Base-by-base conservation (phyloP, 345 rosid genomes). In the Aquilaria malaccensis region DNA sequence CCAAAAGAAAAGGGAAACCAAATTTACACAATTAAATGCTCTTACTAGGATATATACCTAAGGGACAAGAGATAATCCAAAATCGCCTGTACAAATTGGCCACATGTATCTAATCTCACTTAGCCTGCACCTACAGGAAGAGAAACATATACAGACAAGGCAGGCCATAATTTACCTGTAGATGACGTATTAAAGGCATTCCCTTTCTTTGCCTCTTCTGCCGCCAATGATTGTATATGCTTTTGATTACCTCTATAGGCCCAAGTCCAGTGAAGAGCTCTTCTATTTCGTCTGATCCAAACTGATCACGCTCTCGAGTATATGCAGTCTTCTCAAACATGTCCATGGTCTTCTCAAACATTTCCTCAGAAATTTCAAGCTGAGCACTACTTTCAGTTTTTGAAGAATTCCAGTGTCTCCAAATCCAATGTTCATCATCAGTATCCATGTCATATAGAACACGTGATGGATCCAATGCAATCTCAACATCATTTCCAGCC, bases 391-490 rank as follows among this genome's bases (percentile, higher is more conserved):
- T 37, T 37, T 70, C 76, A 70, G 72, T 63, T 73, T 69, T 76
- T 30, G 79, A 74, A 69, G 81, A 72, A 60, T 63, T 71, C 48
- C 30, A 49, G 53, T 71, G 69, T 73, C 73, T 74, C 56, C 68
- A 58, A 47, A 87, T 60, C 83, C 83, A 87, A 76, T 65, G 70
- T 67, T 90, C 97, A 74, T 90, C 97, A 54, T 87, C 97, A 60
- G 85, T 90, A 74, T 90, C 97, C 86, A 90, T 85, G 76, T 90
- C 97, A 78, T 90, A 90, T 51, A 87, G 63, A 64, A 83, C 80
- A 65, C 77, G 83, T 10, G 75, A 77, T 61, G 95, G 87, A 71
- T 85, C 58, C 81, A 90, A 71, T 67, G 93, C 97, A 92, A 90
- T 83, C 74, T 90, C 91, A 59, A 85, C 83, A 79, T 90, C 97